These are phyloP conservation scores for Tephrocybe sp. DNA, from an alignment of 768 basidiomycete species.

Conservation along the genomic window DNA sequence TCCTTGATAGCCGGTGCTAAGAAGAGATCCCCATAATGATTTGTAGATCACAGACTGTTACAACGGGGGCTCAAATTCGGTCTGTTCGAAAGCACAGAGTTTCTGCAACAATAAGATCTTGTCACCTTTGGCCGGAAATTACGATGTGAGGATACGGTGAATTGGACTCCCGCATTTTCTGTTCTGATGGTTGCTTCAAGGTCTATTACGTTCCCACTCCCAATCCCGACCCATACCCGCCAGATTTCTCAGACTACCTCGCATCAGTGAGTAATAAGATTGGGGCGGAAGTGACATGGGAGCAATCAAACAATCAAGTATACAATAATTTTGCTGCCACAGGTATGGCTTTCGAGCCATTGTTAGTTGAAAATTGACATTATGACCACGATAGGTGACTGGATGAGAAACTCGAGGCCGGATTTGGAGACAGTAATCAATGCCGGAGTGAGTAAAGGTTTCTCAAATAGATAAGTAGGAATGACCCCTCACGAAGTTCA, in stretches of 20 bases:
- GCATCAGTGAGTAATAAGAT: conserved; percentile 33
- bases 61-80: conserved; percentile 42
- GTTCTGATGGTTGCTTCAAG: conserved; percentile 15
- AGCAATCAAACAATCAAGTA: conserved; percentile 38
- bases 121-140: conserved; percentile 52
- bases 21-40: background rate
- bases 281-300: conserved; percentile 47
- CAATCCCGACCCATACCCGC: conserved; percentile 53
- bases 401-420: conserved; percentile 53
- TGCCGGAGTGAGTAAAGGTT: conserved; percentile 40
- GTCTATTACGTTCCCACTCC: conserved; percentile 49
- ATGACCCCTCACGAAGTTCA: no score
- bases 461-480: background rate
- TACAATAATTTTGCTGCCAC: conserved; percentile 51
- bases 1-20: background rate
- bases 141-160: conserved; percentile 38
- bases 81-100: conserved; percentile 56
- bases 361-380: background rate
- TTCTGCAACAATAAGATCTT: conserved; percentile 61
- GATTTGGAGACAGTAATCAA: conserved; percentile 58
- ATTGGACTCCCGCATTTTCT: background rate
- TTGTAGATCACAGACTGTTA: conserved; percentile 53
- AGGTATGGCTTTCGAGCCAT: conserved; percentile 29
- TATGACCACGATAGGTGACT: conserved; percentile 42
- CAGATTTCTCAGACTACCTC: conserved; percentile 34